These are phyloP conservation scores for Colletotrichum graminicola DNA, from an alignment of 2,329 filamentous ascomycete genomes.

Conservation along the genomic window DNA sequence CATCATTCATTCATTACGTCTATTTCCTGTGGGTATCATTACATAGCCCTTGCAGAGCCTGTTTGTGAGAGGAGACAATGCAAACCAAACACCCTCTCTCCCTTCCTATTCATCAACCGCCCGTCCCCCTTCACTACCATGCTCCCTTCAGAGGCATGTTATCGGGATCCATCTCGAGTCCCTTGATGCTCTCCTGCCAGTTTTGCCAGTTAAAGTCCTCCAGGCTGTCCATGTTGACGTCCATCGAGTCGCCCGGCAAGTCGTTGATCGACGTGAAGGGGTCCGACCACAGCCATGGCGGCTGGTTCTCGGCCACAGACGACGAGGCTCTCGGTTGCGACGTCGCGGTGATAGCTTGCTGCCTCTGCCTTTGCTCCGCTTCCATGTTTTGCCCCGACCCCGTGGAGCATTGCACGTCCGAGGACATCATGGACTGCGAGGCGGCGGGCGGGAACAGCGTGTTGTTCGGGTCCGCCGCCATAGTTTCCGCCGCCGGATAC, in stretches of 20 bases:
- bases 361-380: conserved; percentile 40
- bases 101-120: not conserved
- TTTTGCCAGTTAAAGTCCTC: conserved; percentile 63
- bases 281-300: conserved; percentile 58
- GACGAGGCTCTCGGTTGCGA: conserved; percentile 43
- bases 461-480: conserved; percentile 34
- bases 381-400: conserved; percentile 35
- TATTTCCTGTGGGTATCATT: conserved; percentile 38
- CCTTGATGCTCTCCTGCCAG: conserved; percentile 59
- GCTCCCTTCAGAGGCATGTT: conserved; percentile 36
- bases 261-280: conserved; percentile 49
- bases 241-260: conserved; percentile 50
- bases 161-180: conserved; percentile 50
- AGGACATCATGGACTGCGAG: conserved; percentile 18
- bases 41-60: conserved; percentile 16
- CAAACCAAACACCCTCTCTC: not conserved
- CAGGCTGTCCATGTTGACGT: conserved; percentile 52
- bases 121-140: conserved; percentile 1
- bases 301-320: conserved; percentile 51
- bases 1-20: conserved; percentile 33
- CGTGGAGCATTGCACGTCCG: conserved; percentile 2
- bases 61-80: conserved; percentile 26
- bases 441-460: conserved; percentile 27
- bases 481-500: conserved; percentile 38
- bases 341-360: conserved; percentile 43